Conservation (phyloP, 768 basidiomycete species). For the Pulveroboletus ravenelii region DNA sequence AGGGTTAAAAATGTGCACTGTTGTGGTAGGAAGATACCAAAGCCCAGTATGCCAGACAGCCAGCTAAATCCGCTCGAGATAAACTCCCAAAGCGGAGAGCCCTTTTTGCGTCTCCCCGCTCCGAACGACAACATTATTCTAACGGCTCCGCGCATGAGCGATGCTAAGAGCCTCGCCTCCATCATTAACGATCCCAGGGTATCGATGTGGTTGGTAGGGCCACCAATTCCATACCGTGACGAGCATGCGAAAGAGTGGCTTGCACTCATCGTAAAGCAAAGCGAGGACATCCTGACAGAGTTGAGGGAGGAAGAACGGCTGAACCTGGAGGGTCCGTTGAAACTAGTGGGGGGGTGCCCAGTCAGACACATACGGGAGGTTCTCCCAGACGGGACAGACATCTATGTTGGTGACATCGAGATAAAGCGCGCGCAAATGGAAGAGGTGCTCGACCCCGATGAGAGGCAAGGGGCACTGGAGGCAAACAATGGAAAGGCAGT, state of each 20-base stretch:
- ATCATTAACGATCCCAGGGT: conserved; percentile 49
- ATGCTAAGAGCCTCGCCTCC: conserved; percentile 34
- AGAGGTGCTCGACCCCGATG: conserved; percentile 33
- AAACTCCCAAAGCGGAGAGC: conserved; percentile 43
- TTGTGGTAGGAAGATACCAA: neutral
- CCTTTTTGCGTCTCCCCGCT: conserved; percentile 48
- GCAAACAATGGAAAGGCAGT: conserved; percentile 38
- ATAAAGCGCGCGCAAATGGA: conserved; percentile 26
- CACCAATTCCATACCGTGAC: conserved; percentile 51
- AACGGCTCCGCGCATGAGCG: conserved; percentile 50
- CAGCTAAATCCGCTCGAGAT: conserved; percentile 39
- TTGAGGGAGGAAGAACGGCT: conserved; percentile 11
- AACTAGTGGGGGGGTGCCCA: conserved; percentile 42
- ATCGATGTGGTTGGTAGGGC: conserved; percentile 39
- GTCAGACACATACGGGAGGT: conserved; percentile 51
- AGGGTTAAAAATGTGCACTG: neutral
- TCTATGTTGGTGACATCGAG: conserved; percentile 43
- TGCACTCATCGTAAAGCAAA: conserved; percentile 11
- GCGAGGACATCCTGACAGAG: conserved; percentile 19
- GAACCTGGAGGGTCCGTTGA: conserved; percentile 19
- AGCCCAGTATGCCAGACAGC: conserved; percentile 11
- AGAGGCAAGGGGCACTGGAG: conserved; percentile 31
- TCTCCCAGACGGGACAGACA: conserved; percentile 47
- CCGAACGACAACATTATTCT: conserved; percentile 53
- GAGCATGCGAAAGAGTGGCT: conserved; percentile 40